phyloP scores from a whole-genome alignment of 352 stramenopile genomes.

The Phytophthora hibernalis region DNA sequence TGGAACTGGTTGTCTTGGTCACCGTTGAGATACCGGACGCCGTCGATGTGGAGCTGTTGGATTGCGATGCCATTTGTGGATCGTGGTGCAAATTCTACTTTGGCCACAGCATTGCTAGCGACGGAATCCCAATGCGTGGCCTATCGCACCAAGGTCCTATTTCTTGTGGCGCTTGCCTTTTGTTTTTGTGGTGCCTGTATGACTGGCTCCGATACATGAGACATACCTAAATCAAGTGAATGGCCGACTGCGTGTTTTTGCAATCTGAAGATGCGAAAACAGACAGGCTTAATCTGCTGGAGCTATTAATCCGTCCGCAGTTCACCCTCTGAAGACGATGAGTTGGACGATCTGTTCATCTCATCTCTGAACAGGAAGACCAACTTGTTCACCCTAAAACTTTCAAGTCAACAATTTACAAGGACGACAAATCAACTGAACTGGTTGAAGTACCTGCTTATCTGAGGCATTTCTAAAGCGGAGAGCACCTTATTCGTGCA shows the following conservation, averaged over 20 bases:
- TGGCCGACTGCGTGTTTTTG: conserved; percentile 17
- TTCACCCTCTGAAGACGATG: too few relatives aligned
- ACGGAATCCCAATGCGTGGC: conserved; percentile 19
- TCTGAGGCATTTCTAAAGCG: background rate
- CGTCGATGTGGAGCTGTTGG: background rate
- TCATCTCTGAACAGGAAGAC: background rate
- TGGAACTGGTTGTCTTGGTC: conserved; percentile 32
- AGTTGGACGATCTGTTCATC: background rate
- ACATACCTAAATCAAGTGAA: conserved; percentile 18
- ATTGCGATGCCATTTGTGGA: conserved; percentile 20
- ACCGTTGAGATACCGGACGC: background rate
- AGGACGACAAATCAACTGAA: background rate
- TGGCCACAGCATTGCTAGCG: conserved; percentile 7
- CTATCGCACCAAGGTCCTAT: conserved; percentile 13
- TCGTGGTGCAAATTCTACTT: conserved; percentile 20
- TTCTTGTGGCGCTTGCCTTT: conserved; percentile 13
- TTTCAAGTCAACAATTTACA: background rate
- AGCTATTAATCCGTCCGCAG: too few relatives aligned
- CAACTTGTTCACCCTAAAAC: background rate
- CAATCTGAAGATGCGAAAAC: conserved; percentile 14
- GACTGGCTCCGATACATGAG: background rate
- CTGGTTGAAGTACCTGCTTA: too few relatives aligned
- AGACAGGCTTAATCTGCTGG: conserved; percentile 1
- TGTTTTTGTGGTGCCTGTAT: conserved; percentile 18
- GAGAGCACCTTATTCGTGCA: conserved; percentile 15